Base-by-base conservation (phyloP, 2,329 filamentous ascomycete species). In the Didymella sp. region DNA sequence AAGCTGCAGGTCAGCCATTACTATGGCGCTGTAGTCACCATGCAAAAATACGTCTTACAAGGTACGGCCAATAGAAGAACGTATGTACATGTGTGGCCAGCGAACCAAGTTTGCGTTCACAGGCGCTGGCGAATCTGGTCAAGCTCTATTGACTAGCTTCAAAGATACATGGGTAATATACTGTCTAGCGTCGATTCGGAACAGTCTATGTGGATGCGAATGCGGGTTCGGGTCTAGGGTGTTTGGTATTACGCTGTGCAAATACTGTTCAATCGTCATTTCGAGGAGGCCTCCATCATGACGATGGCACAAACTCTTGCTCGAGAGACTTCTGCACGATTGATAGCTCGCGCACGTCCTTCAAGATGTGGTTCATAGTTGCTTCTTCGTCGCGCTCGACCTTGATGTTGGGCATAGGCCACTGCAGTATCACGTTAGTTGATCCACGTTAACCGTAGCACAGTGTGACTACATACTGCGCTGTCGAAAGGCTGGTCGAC, bases 351-450 rank as follows among this genome's bases (percentile, higher is more conserved):
- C 52, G 46, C 41, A 41, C 9, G 6, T 45, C 19, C 22, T 35
- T 56, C 13, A 46, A 17, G 6, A 56, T 50, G 31, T 50, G 19
- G 9, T 56, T 56, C 52, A 56, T 45, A 3, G 46, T 45, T 13
- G 46, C 52, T 31, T 56, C 46, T 27, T 45, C 19, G 12, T 45
- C 15, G 8, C 46, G 45, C 46, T 56, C 46, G 8, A 45, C 46
- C 19, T 56, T 56, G 22, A 56, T 50, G 12, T 56, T 56, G 3
- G 52, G 52, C 40, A 50, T 21, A 25, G 52, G 52, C 52, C 52
- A 56, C 46, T 50, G 19, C 15, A 25, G 15, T 15, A 27, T 25
- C 19, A 19, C 28, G n/a, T 56, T 12, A 56, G 25, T 33, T 9
- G 17, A 30, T 22, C 4, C 15, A 5, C 9, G 3, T 19, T n/a